These are phyloP conservation scores for Trifolium dubium DNA, from an alignment of 306 rosid genomes.

Conservation along the genomic window DNA sequence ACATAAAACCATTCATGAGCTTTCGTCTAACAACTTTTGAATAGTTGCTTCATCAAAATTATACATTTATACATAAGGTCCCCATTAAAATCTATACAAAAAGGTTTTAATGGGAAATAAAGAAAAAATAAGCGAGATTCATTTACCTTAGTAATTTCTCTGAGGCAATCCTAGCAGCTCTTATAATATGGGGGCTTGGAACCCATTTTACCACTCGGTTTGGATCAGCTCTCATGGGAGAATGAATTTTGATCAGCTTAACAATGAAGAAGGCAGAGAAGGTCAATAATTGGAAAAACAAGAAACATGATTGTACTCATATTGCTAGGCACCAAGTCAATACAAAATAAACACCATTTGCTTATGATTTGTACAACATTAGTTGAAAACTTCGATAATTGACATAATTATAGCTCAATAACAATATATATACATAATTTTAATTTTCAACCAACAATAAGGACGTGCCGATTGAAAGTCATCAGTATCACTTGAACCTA, in stretches of 20 bases:
- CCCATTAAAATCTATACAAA: not conserved
- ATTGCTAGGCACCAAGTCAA: conserved; percentile 29
- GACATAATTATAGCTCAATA: not conserved
- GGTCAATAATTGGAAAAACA: conserved; percentile 28
- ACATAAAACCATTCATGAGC: not conserved
- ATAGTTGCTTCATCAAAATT: not conserved
- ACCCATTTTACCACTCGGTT: conserved; percentile 81
- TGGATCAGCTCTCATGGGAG: conserved; percentile 94
- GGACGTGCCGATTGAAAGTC: conserved; percentile 26
- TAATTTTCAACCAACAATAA: conserved; percentile 12
- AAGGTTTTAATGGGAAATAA: conserved; percentile 10
- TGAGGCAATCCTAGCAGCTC: conserved; percentile 80
- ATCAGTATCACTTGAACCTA: conserved; percentile 18
- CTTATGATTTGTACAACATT: not conserved
- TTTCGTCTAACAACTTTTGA: conserved; percentile 12
- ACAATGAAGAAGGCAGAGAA: conserved; percentile 43
- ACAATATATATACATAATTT: not conserved
- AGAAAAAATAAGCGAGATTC: not conserved
- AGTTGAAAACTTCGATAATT: conserved; percentile 18
- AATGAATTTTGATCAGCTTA: conserved; percentile 93
- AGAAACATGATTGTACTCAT: not conserved
- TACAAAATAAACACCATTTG: conserved; percentile 5
- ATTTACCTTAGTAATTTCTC: conserved; percentile 78
- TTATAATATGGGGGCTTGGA: conserved; percentile 62
- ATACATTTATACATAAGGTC: not conserved